Evolutionary conservation across 2,329 filamentous ascomycete genomes (phyloP), one percentile per base, ranked within the genome.

Genomic region (Chlorencoelia australis): DNA sequence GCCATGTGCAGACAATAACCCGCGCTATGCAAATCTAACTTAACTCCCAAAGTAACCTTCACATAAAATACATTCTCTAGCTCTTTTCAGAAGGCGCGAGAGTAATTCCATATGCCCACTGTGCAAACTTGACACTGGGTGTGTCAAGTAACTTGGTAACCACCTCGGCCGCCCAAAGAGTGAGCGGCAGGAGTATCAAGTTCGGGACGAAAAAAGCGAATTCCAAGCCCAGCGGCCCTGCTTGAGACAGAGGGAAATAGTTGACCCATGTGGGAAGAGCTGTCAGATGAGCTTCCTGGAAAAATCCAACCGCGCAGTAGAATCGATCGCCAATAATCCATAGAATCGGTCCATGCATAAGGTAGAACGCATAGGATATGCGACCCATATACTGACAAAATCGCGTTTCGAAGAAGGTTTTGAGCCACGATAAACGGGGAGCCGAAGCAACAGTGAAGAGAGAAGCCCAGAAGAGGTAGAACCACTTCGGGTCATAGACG

Each of bases 401-500:
- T 13, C 60, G 59, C 1, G 60, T 62, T 53, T 77, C 75, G 47
- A 80, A 79, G 50, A 78, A 73, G 3, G 56, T 43, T 54, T 68
- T 71, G 11, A 79, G 60, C 66, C 66, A 71, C 4, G 57, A 48
- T n/a, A 82, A 65, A n/a, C 69, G 70, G 5, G 71, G 69, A 3
- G 73, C 59, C 0, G 68, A 64, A 1, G 68, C 60, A 0, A 83
- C 67, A 0, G 78, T 52, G 35, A 77, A 64, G 16, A 64, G 60
- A 1, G 76, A 66, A 1, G 74, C 75, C 61, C 67, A 73, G 52
- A 77, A 77, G 3, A 81, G 64, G 51, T 68, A 81, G 57, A 80
- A 80, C 75, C 75, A 81, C 55, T 80, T 81, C 51, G 66, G 68
- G 51, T 80, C 73, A 46, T 66, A 79, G 8, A 77, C 71, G 1